phyloP scores from a whole-genome alignment of 2,329 filamentous ascomycete genomes.

The Cladophialophora immunda region DNA sequence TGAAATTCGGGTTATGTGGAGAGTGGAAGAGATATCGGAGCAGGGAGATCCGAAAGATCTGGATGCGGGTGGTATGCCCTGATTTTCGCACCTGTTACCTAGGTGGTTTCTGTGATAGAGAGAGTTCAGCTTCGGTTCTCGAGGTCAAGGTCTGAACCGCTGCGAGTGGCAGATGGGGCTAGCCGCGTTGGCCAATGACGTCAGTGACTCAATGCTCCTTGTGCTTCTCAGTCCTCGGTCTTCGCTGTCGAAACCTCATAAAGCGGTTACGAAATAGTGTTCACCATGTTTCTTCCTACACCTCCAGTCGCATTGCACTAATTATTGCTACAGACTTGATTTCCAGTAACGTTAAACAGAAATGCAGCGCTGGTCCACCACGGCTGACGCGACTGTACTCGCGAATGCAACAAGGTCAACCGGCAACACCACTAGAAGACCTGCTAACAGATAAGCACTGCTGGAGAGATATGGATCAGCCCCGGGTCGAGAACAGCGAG shows the following conservation, averaged over 20 bases:
- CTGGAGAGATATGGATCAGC: conserved; percentile 3
- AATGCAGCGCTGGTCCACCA: not conserved
- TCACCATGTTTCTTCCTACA: not conserved
- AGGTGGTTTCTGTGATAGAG: not conserved
- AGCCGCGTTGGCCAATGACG: not conserved
- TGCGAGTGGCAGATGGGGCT: not conserved
- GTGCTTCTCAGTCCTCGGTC: too few species aligned
- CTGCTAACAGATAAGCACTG: conserved; percentile 14
- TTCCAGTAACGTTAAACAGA: not conserved
- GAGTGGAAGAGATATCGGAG: not conserved
- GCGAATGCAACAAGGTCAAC: conserved; percentile 60
- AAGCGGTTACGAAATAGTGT: not conserved
- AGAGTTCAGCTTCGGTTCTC: not conserved
- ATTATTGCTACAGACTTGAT: not conserved
- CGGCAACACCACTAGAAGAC: conserved; percentile 59
- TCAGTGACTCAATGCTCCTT: not conserved
- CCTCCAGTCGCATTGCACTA: not conserved
- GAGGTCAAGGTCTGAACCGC: not conserved
- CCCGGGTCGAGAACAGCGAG: not conserved
- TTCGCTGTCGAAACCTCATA: not conserved
- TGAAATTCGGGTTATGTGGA: not conserved
- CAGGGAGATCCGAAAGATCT: not conserved
- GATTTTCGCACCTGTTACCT: not conserved
- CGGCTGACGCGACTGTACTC: conserved; percentile 52
- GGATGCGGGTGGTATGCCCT: not conserved